Evolutionary conservation across 2,329 filamentous ascomycete species (phyloP).

Genomic region (Aspergillus eucalypticola): DNA sequence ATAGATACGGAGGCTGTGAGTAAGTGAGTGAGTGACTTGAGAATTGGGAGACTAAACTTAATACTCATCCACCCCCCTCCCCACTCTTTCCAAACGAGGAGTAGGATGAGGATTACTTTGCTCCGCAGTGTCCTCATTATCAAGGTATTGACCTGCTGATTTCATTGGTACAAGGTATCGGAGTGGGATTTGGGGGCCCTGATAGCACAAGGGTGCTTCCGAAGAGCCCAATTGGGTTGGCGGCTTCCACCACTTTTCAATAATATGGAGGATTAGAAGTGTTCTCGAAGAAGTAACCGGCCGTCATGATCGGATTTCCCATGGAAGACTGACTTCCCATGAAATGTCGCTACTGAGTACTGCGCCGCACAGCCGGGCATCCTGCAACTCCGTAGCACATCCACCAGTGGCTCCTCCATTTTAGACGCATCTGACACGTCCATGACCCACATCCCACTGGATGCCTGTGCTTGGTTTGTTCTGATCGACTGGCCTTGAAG

Average conservation of each 20-base stretch:
- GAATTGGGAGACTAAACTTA: neutral
- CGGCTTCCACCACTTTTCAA: neutral
- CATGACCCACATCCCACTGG: slow-evolving; percentile 15
- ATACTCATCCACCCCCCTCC: neutral
- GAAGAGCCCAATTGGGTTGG: neutral
- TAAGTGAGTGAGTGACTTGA: neutral
- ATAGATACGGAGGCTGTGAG: too few relatives aligned
- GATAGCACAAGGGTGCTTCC: neutral
- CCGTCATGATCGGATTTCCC: neutral
- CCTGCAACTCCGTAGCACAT: neutral
- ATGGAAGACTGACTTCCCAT: neutral
- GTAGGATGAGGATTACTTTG: neutral
- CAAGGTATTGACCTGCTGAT: neutral
- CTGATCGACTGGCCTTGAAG: neutral
- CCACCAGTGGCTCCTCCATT: slow-evolving; percentile 2
- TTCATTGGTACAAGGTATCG: neutral
- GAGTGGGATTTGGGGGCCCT: neutral
- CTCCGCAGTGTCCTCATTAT: neutral
- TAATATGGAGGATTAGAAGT: neutral
- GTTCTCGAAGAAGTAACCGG: neutral
- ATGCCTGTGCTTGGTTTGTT: neutral
- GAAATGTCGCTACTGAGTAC: neutral
- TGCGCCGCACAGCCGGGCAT: neutral
- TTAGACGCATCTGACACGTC: slow-evolving; percentile 23
- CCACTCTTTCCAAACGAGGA: slow-evolving; percentile 3